Evolutionary conservation across 2,329 filamentous ascomycete genomes (phyloP).

Genomic region (Verticillium alfalfae): DNA sequence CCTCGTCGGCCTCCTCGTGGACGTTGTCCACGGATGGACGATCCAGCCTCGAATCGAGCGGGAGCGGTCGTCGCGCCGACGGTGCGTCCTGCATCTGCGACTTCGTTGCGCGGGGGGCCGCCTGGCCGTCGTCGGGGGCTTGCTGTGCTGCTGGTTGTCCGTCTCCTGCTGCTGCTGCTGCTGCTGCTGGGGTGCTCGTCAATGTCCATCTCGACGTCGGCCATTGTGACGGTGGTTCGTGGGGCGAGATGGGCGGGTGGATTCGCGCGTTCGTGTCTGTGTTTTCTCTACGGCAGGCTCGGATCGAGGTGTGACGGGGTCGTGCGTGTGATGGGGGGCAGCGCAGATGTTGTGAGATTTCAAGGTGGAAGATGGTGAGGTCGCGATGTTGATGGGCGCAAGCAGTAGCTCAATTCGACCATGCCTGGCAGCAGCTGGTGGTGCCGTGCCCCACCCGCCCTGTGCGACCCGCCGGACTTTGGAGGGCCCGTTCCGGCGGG

Average conservation of each 20-base stretch:
- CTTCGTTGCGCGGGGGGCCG: constrained; percentile 45
- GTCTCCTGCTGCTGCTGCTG: constrained; percentile 8
- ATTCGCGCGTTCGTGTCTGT: too few species aligned
- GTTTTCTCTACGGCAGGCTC: background rate
- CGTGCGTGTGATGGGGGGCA: background rate
- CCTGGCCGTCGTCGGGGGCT: constrained; percentile 17
- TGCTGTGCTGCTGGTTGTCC: constrained; percentile 3
- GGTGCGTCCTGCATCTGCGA: constrained; percentile 64
- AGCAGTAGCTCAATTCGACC: background rate
- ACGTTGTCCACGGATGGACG: constrained; percentile 75
- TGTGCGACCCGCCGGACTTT: background rate
- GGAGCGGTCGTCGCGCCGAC: constrained; percentile 73
- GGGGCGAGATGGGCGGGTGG: too few species aligned
- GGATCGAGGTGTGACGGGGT: background rate
- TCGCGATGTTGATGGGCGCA: background rate
- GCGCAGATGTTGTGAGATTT: background rate
- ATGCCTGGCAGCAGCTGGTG: background rate
- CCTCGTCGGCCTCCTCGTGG: constrained; percentile 81
- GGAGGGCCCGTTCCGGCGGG: background rate
- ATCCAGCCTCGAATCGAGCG: constrained; percentile 91
- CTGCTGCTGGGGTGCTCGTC: constrained; percentile 34
- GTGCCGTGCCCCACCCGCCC: background rate
- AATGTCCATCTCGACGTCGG: constrained; percentile 55
- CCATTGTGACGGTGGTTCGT: constrained; percentile 29
- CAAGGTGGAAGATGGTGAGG: background rate